These are phyloP conservation scores for Talaromyces albobiverticillius DNA, from an alignment of 2,329 filamentous ascomycete genomes.

Conservation along the genomic window DNA sequence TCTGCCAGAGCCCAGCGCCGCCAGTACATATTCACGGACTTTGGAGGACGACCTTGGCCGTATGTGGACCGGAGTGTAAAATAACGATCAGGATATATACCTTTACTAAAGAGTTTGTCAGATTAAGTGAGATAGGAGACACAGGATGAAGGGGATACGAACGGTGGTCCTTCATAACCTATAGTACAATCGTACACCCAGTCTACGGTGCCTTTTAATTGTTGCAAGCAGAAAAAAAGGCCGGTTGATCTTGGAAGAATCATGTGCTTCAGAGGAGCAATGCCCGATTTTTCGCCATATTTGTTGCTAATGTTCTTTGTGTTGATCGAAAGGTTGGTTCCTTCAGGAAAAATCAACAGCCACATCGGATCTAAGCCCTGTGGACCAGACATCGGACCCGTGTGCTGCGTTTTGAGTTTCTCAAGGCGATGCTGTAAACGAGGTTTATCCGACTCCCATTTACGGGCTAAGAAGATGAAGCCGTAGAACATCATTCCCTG, in stretches of 20 bases:
- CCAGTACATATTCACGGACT: constrained; percentile 97
- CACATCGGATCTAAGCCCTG: constrained; percentile 61
- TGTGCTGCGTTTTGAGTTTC: constrained; percentile 51
- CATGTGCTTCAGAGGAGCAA: constrained; percentile 58
- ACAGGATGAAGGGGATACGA: constrained; percentile 44
- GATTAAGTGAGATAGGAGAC: background rate
- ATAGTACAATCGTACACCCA: constrained; percentile 79
- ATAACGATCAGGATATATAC: constrained; percentile 82
- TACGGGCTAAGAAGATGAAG: constrained; percentile 63
- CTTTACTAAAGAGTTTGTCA: constrained; percentile 54
- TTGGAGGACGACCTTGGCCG: constrained; percentile 82
- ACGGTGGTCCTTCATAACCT: constrained; percentile 91
- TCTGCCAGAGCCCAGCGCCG: constrained; percentile 75
- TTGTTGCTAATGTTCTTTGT: constrained; percentile 55
- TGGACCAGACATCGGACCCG: constrained; percentile 47
- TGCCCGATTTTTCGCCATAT: constrained; percentile 57
- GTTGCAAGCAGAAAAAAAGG: constrained; percentile 59
- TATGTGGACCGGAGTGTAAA: constrained; percentile 86
- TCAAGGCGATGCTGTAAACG: constrained; percentile 56
- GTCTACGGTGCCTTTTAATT: constrained; percentile 58
- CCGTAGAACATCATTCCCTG: constrained; percentile 65
- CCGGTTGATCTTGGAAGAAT: constrained; percentile 62
- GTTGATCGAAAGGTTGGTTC: constrained; percentile 58
- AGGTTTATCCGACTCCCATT: constrained; percentile 62
- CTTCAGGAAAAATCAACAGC: constrained; percentile 65